Base-by-base conservation (phyloP, 768 basidiomycete species). In the Chlorophyllum brunneum region DNA sequence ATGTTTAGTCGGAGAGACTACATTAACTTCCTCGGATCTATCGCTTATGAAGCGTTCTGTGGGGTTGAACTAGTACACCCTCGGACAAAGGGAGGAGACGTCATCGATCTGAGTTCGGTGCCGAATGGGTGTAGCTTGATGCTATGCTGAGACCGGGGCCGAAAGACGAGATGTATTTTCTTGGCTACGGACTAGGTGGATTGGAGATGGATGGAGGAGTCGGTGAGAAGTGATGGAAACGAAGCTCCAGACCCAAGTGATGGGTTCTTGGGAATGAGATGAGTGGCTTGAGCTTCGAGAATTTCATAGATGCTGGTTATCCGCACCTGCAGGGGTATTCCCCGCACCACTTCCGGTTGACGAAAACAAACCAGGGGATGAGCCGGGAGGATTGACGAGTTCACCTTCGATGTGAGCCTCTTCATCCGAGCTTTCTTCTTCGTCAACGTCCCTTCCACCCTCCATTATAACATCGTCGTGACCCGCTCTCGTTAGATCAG, bases 391-490 rank as follows among this genome's bases (percentile, higher is more conserved):
- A 27, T 45, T 39, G 18, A 45, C 44, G 20, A 53, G 42, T 22
- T 53, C 51, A 8, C 36, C 67, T 57, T 73, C 67, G 10, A 70
- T 61, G 27, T 65, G 64, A 16, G 65, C 61, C 33, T 65, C 61
- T 23, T 53, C 59, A 15, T 58, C 59, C 11, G 62, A 63, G 24
- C 58, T 64, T 31, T 63, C 63, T 27, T 60, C 67, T 26, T 67
- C 64, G 15, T 55, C 58, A n/a, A 65, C 62, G 47, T 57, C 56
- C 33, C 62, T 65, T 6, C 57, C 66, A 11, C 61, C 59, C n/a
- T 61, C 67, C 60, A 63, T 64, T 3, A 52, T 61, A 1, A 61
- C 67, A 36, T 65, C 69, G 20, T 63, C 66, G 13, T 48, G 47
- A 16, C 33, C 47, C 16, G 51, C 58, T 2, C 42, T 55, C 16